Evolutionary conservation across 352 stramenopile species (phyloP), one percentile per base, ranked within the genome.

Genomic region (Plasmopara viticola): DNA sequence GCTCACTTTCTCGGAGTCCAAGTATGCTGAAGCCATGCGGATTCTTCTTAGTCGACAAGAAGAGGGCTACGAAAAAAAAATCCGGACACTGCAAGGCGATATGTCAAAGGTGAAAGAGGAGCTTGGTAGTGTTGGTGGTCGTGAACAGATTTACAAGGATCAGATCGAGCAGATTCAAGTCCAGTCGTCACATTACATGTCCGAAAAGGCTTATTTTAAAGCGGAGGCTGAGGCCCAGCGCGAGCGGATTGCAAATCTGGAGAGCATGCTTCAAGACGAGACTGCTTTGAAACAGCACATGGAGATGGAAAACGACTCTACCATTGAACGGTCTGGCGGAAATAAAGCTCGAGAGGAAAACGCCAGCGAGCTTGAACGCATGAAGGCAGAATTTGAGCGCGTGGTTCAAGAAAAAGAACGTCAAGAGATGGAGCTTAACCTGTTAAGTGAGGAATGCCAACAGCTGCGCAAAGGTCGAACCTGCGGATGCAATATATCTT

Each of bases 121-220:
- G 37, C 73, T 94, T 10, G 84, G 80, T 33, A 90, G 78, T 42
- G 79, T 88, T 31, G 76, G 81, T 29, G 84, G 78, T 6, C 77
- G 80, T 33, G 78, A 90, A 41, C 77, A 91, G 64, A 86, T 92
- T 58, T 90, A 89, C 68, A 83, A 84, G 54, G 78, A 90, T 60
- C 81, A 92, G 66, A 88, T 94, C 48, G 84, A 94, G 58, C 72
- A 88, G 61, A 85, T 91, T 74, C 75, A 90, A 53, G 61, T 68
- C 14, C 66, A 73, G 42, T 87, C 81, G 47, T 91, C 84, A 25
- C 64, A 86, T 43, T 77, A 89, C 37, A 59, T 86, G 70, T 87
- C 73, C 0, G 79, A 91, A 48, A 89, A 89, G 54, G 79, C 78
- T 7, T 66, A 69, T 30, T 87, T 76, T 37, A 66, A 85, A 45